A percentile compares a stretch with the other conserved stretches of the same genome.
phyloP scores from a whole-genome alignment of 2,329 filamentous ascomycete genomes.

The Thyridium curvatum region DNA sequence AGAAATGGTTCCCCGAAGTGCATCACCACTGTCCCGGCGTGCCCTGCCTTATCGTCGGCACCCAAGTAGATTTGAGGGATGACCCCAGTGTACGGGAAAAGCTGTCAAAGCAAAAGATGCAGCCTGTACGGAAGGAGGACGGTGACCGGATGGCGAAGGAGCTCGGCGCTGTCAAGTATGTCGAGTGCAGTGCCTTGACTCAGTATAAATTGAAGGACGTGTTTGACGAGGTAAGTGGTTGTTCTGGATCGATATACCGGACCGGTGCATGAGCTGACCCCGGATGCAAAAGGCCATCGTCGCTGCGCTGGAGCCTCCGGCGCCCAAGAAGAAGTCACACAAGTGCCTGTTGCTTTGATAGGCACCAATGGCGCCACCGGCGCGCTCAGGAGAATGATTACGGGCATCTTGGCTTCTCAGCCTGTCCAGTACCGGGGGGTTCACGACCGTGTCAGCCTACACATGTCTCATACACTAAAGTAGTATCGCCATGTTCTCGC shows the following conservation, averaged over 20 bases:
- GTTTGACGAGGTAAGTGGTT: constrained; percentile 80
- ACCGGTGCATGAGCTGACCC: constrained; percentile 9
- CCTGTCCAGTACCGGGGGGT: constrained; percentile 1
- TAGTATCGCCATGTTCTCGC: no score
- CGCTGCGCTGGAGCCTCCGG: constrained; percentile 83
- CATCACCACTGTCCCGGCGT: constrained; percentile 98
- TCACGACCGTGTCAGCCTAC: no score
- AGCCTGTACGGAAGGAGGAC: constrained; percentile 83
- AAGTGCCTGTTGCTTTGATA: constrained; percentile 65
- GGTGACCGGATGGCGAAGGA: constrained; percentile 97
- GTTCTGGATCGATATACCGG: neutral
- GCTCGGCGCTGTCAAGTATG: constrained; percentile 95
- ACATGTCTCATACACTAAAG: no score
- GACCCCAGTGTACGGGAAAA: constrained; percentile 85
- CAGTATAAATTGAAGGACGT: constrained; percentile 99
- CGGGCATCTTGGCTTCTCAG: constrained; percentile 1
- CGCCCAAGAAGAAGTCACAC: constrained; percentile 69
- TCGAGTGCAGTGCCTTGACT: constrained; percentile 95
- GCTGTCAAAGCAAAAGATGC: constrained; percentile 92
- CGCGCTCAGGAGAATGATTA: no score
- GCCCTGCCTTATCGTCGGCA: constrained; percentile 95
- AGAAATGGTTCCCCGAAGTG: constrained; percentile 99
- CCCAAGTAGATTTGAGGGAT: constrained; percentile 92
- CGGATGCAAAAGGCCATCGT: constrained; percentile 70
- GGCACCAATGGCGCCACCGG: neutral